Base-by-base conservation (phyloP, 192 early-diverging fungal genomes). In the Entomortierella lignicola region DNA sequence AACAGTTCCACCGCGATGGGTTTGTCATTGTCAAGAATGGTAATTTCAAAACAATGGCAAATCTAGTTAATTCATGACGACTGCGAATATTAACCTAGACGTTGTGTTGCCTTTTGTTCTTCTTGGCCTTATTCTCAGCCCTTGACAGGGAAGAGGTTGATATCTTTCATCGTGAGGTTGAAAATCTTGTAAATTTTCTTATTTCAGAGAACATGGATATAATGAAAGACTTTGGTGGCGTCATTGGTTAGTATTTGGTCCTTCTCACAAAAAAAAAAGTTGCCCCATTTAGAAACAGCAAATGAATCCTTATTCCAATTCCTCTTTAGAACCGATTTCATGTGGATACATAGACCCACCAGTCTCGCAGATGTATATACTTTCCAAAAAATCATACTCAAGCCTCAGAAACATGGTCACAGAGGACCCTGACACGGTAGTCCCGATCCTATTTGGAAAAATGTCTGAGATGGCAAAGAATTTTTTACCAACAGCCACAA, bases 331-430 rank as follows among this genome's bases (percentile, higher is more conserved):
- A 30, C 75, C 75, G 20, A 60, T 70, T 21, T 50, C 66, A 11
- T 79, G 67, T 50, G 75, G 75, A 42, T 79, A 79, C 21, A 79
- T 70, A 3, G 75, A 79, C 20, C 67, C 67, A 0, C 75, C 75
- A 12, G 48, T 61, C 20, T 70, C 75, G 2, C 75, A 79, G 21
- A 70, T 79, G 75, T 70, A 60, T 42, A 69, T 69, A 18, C 25
- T 70, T 26, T 79, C 75, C 8, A 69, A 79, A 39, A 63, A 18
- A 25, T 52, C 75, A 1, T 79, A 70, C 52, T 70, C 67, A 12
- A 8, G 30, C 8, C 37, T 79, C 68, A 61, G 75, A 30, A 48
- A 79, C 57, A 52, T 65, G 56, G 68, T 79, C 5, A 70, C 75
- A 4, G 75, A 79, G 32, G 67, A 53, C 0, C 67, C 67, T 6